Evolutionary conservation across 2,329 filamentous ascomycete genomes (phyloP), one percentile per base, ranked within the genome.

Genomic region (Fusarium dimerum): DNA sequence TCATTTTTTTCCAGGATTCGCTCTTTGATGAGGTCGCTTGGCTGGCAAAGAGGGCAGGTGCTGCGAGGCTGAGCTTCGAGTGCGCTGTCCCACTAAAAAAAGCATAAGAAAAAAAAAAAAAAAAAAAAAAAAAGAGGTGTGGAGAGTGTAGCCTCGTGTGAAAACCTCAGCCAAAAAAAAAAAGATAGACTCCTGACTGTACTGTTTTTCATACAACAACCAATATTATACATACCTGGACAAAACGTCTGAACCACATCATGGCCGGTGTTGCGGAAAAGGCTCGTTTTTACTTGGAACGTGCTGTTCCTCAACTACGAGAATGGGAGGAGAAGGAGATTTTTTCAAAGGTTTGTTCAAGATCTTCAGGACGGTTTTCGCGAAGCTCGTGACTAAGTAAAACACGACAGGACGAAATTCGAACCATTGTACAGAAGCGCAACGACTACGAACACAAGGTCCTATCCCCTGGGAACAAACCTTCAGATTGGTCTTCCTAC

Each of bases 361-460:
- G 4, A 26, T 26, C 20, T 15, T 26, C 17, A 18, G 34, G 17
- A 18, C n/a, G 20, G 13, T n/a, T 6, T 15, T 12, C 6, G 5
- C 17, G 17, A 29, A 30, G 17, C 32, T 10, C 13, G 41, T 38
- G 40, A 51, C 55, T 61, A 45, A 64, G 34, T 34, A 32, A n/a
- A n/a, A 36, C 10, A 32, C 40, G 46, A 7, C 64, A 94, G 86
- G 89, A 95, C 61, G 93, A 99, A 72, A 96, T 99, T 69, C 83
- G 85, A 56, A 87, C 88, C 43, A 92, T 99, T 60, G 88, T 95
- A 47, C 87, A 87, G 68, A 96, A 94, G 72, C 87, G 94, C 63
- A 96, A 91, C 67, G 89, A 95, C 64, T 95, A 92, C 70, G 94
- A 99, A 72, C 93, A 97, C 74, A 88, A 86, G 52, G 84, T 97